These are phyloP conservation scores for Alternaria brassicae DNA, from an alignment of 2,329 filamentous ascomycete genomes.

Conservation along the genomic window DNA sequence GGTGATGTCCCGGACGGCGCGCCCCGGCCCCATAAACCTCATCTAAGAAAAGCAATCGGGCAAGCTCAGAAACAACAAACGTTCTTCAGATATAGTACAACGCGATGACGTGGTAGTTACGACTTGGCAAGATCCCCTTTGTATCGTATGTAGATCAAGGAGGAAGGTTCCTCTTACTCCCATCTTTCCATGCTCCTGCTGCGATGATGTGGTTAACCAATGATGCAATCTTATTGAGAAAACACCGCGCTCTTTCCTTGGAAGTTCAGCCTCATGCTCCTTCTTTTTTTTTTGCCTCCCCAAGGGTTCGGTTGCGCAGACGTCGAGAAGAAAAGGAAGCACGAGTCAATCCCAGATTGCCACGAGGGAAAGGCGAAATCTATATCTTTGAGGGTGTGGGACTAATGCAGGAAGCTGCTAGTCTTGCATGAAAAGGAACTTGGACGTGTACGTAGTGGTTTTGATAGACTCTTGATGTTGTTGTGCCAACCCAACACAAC, in stretches of 20 bases:
- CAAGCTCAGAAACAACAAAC: neutral
- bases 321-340: neutral
- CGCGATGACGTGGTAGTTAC: neutral
- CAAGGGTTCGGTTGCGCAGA: slow-evolving; percentile 1
- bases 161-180: neutral
- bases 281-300: neutral
- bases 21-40: neutral
- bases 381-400: neutral
- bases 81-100: neutral
- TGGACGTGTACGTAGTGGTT: neutral
- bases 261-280: neutral
- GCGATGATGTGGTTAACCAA: neutral
- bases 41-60: neutral
- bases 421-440: neutral
- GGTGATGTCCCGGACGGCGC: neutral
- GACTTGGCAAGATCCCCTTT: neutral
- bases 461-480: neutral
- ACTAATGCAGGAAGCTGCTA: neutral
- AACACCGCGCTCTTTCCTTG: neutral
- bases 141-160: neutral
- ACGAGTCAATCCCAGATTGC: neutral
- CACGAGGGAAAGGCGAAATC: neutral
- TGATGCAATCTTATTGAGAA: neutral
- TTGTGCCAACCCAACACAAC: neutral
- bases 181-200: neutral